Percentiles rank a stretch among this genome's conserved stretches.
These are phyloP conservation scores for Peziza echinospora DNA, from an alignment of 495 filamentous ascomycete genomes.

Conservation along the genomic window DNA sequence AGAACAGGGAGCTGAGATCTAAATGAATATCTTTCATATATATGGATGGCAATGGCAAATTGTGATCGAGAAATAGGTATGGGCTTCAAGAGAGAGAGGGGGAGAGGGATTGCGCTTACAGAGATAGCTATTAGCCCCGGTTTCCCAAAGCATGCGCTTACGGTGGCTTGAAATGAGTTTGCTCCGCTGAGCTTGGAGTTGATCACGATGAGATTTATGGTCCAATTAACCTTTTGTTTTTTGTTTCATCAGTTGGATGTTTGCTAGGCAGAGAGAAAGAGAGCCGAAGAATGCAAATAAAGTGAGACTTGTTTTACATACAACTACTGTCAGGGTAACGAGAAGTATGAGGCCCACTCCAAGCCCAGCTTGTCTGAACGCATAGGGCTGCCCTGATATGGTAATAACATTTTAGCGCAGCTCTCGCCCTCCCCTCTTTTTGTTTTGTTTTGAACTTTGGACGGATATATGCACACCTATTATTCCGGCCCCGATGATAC, in stretches of 20 bases:
- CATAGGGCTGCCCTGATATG: constrained; percentile 79
- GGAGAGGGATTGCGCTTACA: constrained; percentile 15
- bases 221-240: constrained; percentile 54
- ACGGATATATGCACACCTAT: constrained; percentile 32
- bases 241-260: neutral
- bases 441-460: neutral
- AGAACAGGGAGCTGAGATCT: too few relatives aligned
- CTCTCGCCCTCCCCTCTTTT: neutral
- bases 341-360: constrained; percentile 57
- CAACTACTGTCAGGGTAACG: constrained; percentile 52
- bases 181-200: constrained; percentile 88
- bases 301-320: constrained; percentile 13
- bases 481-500: constrained; percentile 92
- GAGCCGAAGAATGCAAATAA: neutral
- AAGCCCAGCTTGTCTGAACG: constrained; percentile 74
- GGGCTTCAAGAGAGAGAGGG: too few relatives aligned
- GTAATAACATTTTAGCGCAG: too few relatives aligned
- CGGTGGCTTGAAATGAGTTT: constrained; percentile 80
- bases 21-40: too few relatives aligned
- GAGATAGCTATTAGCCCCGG: constrained; percentile 74
- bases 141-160: constrained; percentile 81
- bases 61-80: too few relatives aligned
- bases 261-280: constrained; percentile 1
- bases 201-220: constrained; percentile 83
- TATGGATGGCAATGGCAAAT: too few relatives aligned